Percentiles rank a stretch among this genome's conserved stretches.
phyloP scores from a whole-genome alignment of 2,329 filamentous ascomycete genomes.

The Lomentospora prolificans region DNA sequence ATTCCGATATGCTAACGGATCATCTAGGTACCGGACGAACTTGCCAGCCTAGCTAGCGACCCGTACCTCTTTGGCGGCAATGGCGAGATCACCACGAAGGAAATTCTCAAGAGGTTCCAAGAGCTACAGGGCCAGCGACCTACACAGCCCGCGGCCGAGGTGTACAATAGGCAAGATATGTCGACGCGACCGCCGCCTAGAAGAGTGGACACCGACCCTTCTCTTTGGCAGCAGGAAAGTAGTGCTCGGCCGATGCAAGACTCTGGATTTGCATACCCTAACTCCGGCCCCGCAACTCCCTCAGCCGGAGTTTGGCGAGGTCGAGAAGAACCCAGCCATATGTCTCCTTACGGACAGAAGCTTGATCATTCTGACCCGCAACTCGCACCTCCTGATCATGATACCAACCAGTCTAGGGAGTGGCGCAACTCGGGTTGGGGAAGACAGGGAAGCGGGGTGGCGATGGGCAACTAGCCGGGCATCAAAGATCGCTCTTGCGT shows the following conservation, averaged over 20 bases:
- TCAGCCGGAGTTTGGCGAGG: neutral
- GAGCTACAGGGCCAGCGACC: slow-evolving; percentile 57
- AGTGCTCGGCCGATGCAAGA: slow-evolving; percentile 71
- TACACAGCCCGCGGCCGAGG: slow-evolving; percentile 35
- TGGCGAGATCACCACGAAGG: slow-evolving; percentile 88
- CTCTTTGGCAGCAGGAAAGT: slow-evolving; percentile 73
- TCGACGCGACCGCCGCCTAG: slow-evolving; percentile 42
- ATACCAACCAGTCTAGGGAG: neutral
- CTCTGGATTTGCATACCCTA: slow-evolving; percentile 31
- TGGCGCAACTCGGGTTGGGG: slow-evolving; percentile 8
- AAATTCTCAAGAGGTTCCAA: slow-evolving; percentile 88
- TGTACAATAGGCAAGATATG: slow-evolving; percentile 49
- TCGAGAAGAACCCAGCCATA: neutral
- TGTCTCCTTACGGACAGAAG: neutral
- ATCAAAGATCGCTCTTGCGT: neutral
- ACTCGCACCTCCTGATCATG: neutral
- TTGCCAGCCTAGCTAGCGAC: slow-evolving; percentile 79
- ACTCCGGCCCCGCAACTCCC: slow-evolving; percentile 5
- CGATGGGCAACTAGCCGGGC: neutral
- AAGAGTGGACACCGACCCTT: slow-evolving; percentile 78
- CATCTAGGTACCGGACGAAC: slow-evolving; percentile 77
- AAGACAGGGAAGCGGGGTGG: slow-evolving; percentile 3
- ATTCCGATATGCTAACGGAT: neutral
- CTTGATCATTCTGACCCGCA: neutral
- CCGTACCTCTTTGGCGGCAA: slow-evolving; percentile 69